Percentiles rank a stretch among this genome's conserved stretches.
Evolutionary conservation across 768 basidiomycete genomes (phyloP).

Genomic region (Grammothele lineata): DNA sequence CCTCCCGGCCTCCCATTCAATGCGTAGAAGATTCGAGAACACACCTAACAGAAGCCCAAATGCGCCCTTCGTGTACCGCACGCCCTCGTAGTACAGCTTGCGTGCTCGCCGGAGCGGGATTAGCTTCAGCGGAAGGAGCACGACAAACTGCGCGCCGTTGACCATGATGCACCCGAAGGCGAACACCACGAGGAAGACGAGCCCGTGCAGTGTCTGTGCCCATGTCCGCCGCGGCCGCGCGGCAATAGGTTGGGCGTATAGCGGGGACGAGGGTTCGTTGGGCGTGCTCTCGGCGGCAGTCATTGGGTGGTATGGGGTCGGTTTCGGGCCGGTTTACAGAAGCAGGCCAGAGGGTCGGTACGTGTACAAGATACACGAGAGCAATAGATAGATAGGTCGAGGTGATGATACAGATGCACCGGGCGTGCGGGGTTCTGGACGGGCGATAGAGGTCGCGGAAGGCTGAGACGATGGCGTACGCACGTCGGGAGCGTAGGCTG

Average conservation of each 20-base stretch:
- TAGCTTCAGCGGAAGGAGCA: constrained; percentile 62
- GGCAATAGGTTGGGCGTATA: constrained; percentile 47
- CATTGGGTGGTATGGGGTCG: not conserved
- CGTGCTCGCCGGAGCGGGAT: constrained; percentile 56
- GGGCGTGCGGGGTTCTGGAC: too few relatives aligned
- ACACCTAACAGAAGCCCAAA: constrained; percentile 73
- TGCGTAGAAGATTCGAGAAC: constrained; percentile 23
- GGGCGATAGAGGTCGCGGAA: too few relatives aligned
- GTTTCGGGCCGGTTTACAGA: not conserved
- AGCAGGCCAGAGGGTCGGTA: not conserved
- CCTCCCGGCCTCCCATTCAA: too few relatives aligned
- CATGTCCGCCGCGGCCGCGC: constrained; percentile 52
- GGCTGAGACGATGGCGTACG: too few relatives aligned
- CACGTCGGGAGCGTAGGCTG: too few relatives aligned
- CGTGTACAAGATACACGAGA: too few relatives aligned
- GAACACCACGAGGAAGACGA: constrained; percentile 56
- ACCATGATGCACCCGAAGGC: constrained; percentile 62
- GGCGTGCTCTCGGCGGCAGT: constrained; percentile 12
- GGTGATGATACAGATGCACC: too few relatives aligned
- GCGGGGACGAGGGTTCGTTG: not conserved
- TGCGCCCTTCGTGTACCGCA: constrained; percentile 78
- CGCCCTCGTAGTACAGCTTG: constrained; percentile 60
- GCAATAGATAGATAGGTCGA: too few relatives aligned
- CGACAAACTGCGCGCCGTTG: constrained; percentile 67
- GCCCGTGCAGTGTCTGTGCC: constrained; percentile 43